phyloP scores from a whole-genome alignment of 2,329 filamentous ascomycete species.

The Phyllosticta citribraziliensis region DNA sequence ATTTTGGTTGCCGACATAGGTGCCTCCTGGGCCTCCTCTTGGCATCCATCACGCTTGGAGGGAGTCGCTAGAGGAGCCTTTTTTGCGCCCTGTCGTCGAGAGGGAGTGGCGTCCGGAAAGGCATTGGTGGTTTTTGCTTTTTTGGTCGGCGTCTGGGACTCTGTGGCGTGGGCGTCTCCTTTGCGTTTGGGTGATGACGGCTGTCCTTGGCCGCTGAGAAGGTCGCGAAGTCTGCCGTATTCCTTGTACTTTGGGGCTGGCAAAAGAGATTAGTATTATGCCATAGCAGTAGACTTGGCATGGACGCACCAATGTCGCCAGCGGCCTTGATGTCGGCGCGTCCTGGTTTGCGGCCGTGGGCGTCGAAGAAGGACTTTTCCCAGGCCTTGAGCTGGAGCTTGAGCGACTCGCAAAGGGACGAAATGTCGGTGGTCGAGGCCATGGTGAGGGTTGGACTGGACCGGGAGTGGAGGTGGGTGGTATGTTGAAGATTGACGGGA shows the following conservation, averaged over 20 bases:
- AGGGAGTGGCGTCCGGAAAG: neutral
- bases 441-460: too few relatives aligned
- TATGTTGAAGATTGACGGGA: neutral
- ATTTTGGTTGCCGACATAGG: slow-evolving; percentile 48
- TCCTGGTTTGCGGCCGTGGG: slow-evolving; percentile 59
- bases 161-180: slow-evolving; percentile 13
- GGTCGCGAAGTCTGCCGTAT: slow-evolving; percentile 53
- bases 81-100: slow-evolving; percentile 20
- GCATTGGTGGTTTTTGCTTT: slow-evolving; percentile 7
- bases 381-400: slow-evolving; percentile 63
- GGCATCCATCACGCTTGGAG: slow-evolving; percentile 25
- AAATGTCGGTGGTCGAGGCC: neutral
- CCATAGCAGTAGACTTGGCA: neutral
- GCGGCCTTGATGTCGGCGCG: slow-evolving; percentile 70
- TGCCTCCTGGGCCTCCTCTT: neutral
- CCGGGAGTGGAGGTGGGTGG: slow-evolving; percentile 1
- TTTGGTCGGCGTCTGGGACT: slow-evolving; percentile 21
- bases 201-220: slow-evolving; percentile 18
- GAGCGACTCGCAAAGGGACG: slow-evolving; percentile 27
- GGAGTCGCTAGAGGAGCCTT: neutral
- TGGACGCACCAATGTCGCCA: slow-evolving; percentile 53
- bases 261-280: neutral
- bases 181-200: slow-evolving; percentile 18
- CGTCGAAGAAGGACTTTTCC: slow-evolving; percentile 57
- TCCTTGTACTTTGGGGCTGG: slow-evolving; percentile 66